These are phyloP conservation scores for Lentinula boryana DNA, from an alignment of 768 basidiomycete genomes.

Conservation along the genomic window DNA sequence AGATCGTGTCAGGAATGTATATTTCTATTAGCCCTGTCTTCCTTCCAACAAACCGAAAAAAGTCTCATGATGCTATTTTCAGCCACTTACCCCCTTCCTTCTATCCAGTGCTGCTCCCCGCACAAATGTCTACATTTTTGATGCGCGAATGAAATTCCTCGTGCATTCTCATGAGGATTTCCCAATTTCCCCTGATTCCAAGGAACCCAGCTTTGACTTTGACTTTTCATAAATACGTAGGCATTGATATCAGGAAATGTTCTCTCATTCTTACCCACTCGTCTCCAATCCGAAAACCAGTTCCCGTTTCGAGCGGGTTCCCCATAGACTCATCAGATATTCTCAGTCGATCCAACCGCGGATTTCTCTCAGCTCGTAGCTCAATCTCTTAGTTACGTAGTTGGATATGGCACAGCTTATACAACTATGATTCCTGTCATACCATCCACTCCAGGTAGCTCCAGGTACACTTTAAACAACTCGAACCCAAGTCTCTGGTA, in stretches of 20 bases:
- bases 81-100: not conserved
- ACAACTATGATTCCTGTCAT: not conserved
- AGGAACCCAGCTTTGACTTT: not conserved
- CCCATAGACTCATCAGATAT: not conserved
- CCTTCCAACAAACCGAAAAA: not conserved
- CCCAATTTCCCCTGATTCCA: not conserved
- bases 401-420: not conserved
- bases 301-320: not conserved
- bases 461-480: no score
- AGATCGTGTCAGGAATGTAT: slow-evolving; percentile 2
- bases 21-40: not conserved
- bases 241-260: not conserved
- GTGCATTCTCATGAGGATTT: not conserved
- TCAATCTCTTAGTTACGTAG: not conserved
- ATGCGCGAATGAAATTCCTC: not conserved
- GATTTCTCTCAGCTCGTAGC: not conserved
- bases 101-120: not conserved
- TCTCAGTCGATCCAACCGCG: not conserved
- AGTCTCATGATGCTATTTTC: slow-evolving; percentile 5
- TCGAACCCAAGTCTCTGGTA: no score
- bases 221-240: no score
- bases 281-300: not conserved
- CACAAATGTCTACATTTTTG: not conserved
- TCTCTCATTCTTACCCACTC: not conserved
- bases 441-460: no score